A percentile compares a stretch with the other conserved stretches of the same genome.
phyloP scores from a whole-genome alignment of 1,139 yeast genomes.

The Geotrichum citri-aurantii region DNA sequence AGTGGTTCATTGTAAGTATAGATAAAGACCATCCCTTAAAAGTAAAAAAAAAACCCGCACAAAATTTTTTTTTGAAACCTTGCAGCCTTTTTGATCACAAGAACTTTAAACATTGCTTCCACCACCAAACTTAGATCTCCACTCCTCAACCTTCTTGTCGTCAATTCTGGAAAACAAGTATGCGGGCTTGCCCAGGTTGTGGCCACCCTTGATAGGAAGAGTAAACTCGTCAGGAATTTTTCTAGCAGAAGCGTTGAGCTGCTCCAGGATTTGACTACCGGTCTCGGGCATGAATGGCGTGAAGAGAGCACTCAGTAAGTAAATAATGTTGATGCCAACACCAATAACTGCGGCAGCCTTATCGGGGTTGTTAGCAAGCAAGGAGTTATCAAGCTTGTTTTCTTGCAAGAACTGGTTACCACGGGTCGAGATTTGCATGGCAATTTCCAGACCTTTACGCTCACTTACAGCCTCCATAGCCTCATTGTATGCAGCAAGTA shows the following conservation, averaged over 20 bases:
- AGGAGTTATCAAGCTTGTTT: slow-evolving; percentile 83
- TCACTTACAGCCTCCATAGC: slow-evolving; percentile 68
- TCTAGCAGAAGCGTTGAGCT: slow-evolving; percentile 76
- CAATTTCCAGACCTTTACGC: slow-evolving; percentile 83
- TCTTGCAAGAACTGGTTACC: slow-evolving; percentile 96
- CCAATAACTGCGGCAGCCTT: slow-evolving; percentile 90
- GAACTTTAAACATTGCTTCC: slow-evolving; percentile 8
- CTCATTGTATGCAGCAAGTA: slow-evolving; percentile 56
- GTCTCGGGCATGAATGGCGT: slow-evolving; percentile 91
- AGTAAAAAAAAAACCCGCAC: background rate
- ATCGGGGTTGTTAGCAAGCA: slow-evolving; percentile 69
- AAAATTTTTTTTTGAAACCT: background rate
- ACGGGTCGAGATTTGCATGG: slow-evolving; percentile 86
- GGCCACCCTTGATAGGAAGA: slow-evolving; percentile 67
- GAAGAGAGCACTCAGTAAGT: slow-evolving; percentile 71
- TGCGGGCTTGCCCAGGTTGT: slow-evolving; percentile 85
- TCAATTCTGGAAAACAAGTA: slow-evolving; percentile 90
- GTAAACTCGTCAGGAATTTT: slow-evolving; percentile 72
- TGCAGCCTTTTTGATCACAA: background rate
- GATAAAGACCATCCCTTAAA: too few relatives aligned
- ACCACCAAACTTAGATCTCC: slow-evolving; percentile 83
- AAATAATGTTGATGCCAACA: slow-evolving; percentile 82
- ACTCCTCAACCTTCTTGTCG: slow-evolving; percentile 76
- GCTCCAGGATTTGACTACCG: slow-evolving; percentile 59
- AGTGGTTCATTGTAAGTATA: too few relatives aligned